Conservation (phyloP, 495 filamentous ascomycete genomes). For the Trichocladium uniseriatum region DNA sequence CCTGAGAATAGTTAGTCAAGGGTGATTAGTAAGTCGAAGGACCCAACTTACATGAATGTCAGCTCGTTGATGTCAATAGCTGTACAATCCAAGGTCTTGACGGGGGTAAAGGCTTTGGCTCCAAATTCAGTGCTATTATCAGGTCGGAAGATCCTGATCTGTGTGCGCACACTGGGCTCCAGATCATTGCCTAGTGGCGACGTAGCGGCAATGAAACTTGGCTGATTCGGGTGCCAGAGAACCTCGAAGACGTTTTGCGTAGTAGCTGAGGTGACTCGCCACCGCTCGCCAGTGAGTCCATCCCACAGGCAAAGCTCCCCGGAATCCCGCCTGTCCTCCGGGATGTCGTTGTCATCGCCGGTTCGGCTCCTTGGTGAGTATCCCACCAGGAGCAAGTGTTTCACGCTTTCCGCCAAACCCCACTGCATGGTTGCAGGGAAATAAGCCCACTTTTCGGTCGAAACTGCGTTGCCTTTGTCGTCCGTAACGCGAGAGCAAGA, state of each 20-base stretch:
- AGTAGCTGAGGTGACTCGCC: constrained; percentile 39
- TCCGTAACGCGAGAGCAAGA: constrained; percentile 42
- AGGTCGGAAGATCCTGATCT: constrained; percentile 39
- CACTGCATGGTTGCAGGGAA: constrained; percentile 68
- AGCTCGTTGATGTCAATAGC: constrained; percentile 86
- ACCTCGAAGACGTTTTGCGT: constrained; percentile 73
- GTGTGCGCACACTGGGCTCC: constrained; percentile 35
- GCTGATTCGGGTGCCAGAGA: constrained; percentile 60
- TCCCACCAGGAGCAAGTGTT: constrained; percentile 60
- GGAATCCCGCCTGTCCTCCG: constrained; percentile 38
- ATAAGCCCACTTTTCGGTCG: constrained; percentile 46
- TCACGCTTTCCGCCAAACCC: constrained; percentile 45
- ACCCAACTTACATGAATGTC: constrained; percentile 43
- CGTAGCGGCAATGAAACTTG: constrained; percentile 53
- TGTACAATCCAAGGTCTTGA: constrained; percentile 53
- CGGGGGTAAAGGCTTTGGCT: constrained; percentile 25
- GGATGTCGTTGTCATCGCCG: constrained; percentile 44
- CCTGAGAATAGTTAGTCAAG: constrained; percentile 27
- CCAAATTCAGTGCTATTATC: constrained; percentile 21
- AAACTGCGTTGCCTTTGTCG: constrained; percentile 29
- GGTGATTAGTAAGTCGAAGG: constrained; percentile 7
- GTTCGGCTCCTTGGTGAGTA: constrained; percentile 55
- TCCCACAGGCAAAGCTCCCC: constrained; percentile 74
- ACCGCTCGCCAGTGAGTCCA: constrained; percentile 39
- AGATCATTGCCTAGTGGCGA: constrained; percentile 39